phyloP scores from a whole-genome alignment of 75 land plant genomes.

The Pseudotsuga menziesii region DNA sequence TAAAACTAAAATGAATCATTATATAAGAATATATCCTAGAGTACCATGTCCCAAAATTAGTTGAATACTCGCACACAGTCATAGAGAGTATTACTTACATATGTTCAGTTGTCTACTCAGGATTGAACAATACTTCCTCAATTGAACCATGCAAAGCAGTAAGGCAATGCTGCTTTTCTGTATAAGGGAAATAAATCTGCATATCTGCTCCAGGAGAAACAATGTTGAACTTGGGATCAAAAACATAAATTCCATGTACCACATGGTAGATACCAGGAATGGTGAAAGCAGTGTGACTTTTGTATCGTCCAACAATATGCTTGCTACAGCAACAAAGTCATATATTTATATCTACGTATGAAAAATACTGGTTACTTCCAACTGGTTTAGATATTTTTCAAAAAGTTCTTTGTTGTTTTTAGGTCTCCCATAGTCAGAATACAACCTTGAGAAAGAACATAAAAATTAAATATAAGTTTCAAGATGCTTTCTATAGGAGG shows the following conservation, averaged over 20 bases:
- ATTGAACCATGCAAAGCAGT: constrained; percentile 49
- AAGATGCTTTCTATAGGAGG: too few relatives aligned
- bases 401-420: too few relatives aligned
- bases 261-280: constrained; percentile 62
- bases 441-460: too few relatives aligned
- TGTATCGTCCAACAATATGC: constrained; percentile 61
- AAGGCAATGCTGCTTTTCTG: constrained; percentile 42
- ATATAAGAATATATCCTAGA: too few relatives aligned
- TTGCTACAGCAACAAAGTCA: constrained; percentile 26
- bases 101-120: constrained; percentile 40
- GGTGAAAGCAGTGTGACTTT: constrained; percentile 60
- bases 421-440: too few relatives aligned
- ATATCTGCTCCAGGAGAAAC: constrained; percentile 68
- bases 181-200: constrained; percentile 51
- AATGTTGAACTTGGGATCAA: constrained; percentile 78
- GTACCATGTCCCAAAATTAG: too few relatives aligned
- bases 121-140: constrained; percentile 45
- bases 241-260: constrained; percentile 68
- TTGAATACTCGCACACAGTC: too few relatives aligned
- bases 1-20: too few relatives aligned
- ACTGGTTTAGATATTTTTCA: too few relatives aligned
- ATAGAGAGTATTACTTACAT: constrained; percentile 32
- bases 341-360: too few relatives aligned
- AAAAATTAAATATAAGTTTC: too few relatives aligned
- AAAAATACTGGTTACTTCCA: too few relatives aligned